phyloP scores from a whole-genome alignment of 371 early-diverging fungal species.

The Syncephalastrum contaminatum region DNA sequence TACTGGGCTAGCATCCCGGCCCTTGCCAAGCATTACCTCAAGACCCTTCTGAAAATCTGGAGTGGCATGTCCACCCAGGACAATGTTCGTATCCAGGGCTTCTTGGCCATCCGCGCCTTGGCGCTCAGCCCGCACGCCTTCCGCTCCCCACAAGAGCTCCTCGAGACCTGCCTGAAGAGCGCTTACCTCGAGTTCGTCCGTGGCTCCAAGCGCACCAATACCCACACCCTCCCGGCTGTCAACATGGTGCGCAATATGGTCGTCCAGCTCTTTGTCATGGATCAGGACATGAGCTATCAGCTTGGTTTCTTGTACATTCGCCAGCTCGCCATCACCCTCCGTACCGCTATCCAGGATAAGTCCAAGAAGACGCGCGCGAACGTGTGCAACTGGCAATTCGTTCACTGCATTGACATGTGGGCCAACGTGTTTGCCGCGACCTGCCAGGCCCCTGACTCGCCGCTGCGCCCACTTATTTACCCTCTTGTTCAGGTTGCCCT shows the following conservation, averaged over 20 bases:
- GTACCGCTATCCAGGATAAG: conserved; percentile 79
- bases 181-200: conserved; percentile 81
- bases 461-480: conserved; percentile 80
- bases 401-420: conserved; percentile 90
- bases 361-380: conserved; percentile 41
- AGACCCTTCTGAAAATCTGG: conserved; percentile 59
- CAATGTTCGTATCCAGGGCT: conserved; percentile 74
- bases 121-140: conserved; percentile 34
- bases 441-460: conserved; percentile 60
- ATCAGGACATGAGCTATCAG: conserved; percentile 80
- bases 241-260: conserved; percentile 88
- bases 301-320: conserved; percentile 91
- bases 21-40: conserved; percentile 75
- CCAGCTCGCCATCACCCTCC: conserved; percentile 86
- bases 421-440: conserved; percentile 75
- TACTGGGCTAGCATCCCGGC: conserved; percentile 85
- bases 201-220: conserved; percentile 70
- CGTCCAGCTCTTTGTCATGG: conserved; percentile 80
- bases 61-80: conserved; percentile 59
- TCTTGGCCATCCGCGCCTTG: conserved; percentile 78
- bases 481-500: conserved; percentile 88
- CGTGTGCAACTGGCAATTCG: conserved; percentile 95
- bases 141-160: conserved; percentile 21
- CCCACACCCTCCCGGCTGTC: conserved; percentile 81
- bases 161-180: conserved; percentile 65